Percentiles rank a stretch among this genome's conserved stretches.
Evolutionary conservation across 345 rosid species (phyloP).

Genomic region (Gossypium longicalyx): DNA sequence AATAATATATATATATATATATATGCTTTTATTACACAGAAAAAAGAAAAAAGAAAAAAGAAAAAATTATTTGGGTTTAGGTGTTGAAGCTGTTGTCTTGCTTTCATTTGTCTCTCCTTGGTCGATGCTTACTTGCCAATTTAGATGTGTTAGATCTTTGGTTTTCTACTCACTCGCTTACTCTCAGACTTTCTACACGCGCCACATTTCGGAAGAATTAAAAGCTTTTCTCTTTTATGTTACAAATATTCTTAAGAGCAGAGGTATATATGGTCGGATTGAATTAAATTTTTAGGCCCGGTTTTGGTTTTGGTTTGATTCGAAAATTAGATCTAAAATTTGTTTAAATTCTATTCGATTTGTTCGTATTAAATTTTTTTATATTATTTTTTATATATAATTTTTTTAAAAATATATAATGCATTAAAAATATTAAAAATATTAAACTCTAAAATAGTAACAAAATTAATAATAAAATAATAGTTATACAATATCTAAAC

Average conservation of each 20-base stretch:
- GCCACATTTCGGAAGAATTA: neutral
- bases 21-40: neutral
- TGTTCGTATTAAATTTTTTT: fast-evolving
- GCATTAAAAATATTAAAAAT: too few species aligned
- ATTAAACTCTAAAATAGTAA: too few species aligned
- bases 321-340: too few species aligned
- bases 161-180: conserved; percentile 9
- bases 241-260: too few species aligned
- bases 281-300: fast-evolving
- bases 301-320: fast-evolving
- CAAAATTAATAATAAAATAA: too few species aligned
- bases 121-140: conserved; percentile 6
- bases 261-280: too few species aligned
- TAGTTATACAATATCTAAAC: fast-evolving
- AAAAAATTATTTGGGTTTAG: neutral
- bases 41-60: neutral
- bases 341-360: fast-evolving
- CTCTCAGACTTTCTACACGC: neutral
- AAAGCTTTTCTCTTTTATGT: too few species aligned
- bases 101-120: neutral
- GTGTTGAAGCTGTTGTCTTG: neutral
- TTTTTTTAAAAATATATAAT: too few species aligned
- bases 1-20: too few species aligned
- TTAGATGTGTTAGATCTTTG: neutral
- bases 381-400: too few species aligned